phyloP scores from a whole-genome alignment of 2,329 filamentous ascomycete species.

The Fusarium oxysporum region DNA sequence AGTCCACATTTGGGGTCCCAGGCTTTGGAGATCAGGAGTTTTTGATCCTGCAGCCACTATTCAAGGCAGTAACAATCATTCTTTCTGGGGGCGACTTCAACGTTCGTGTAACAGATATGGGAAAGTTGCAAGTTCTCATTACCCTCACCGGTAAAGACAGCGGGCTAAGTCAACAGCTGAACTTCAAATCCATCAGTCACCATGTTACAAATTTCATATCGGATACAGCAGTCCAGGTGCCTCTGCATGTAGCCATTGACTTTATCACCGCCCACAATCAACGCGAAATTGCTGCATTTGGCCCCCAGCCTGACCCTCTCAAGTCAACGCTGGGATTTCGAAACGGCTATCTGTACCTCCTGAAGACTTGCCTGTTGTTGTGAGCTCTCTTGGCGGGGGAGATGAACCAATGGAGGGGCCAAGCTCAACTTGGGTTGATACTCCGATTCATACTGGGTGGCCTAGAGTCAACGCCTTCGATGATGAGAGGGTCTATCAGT shows the following conservation, averaged over 20 bases:
- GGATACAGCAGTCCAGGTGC: not conserved
- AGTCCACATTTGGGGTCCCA: too few relatives aligned
- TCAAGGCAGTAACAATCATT: not conserved
- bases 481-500: not conserved
- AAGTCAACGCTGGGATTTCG: not conserved
- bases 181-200: slow-evolving; percentile 12
- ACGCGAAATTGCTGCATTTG: not conserved
- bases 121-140: slow-evolving; percentile 4
- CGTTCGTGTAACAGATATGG: not conserved
- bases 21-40: too few relatives aligned
- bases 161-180: slow-evolving; percentile 3
- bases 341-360: not conserved
- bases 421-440: not conserved
- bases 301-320: not conserved
- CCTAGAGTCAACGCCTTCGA: not conserved
- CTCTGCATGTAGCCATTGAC: not conserved
- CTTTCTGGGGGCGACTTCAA: not conserved
- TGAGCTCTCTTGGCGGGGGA: not conserved
- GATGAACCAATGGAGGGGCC: not conserved
- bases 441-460: not conserved
- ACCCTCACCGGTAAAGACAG: not conserved
- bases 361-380: not conserved
- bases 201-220: not conserved
- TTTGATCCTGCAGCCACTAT: too few relatives aligned
- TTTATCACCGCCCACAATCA: not conserved